Evolutionary conservation across 495 filamentous ascomycete genomes (phyloP).

Genomic region (Aspergillus homomorphus): DNA sequence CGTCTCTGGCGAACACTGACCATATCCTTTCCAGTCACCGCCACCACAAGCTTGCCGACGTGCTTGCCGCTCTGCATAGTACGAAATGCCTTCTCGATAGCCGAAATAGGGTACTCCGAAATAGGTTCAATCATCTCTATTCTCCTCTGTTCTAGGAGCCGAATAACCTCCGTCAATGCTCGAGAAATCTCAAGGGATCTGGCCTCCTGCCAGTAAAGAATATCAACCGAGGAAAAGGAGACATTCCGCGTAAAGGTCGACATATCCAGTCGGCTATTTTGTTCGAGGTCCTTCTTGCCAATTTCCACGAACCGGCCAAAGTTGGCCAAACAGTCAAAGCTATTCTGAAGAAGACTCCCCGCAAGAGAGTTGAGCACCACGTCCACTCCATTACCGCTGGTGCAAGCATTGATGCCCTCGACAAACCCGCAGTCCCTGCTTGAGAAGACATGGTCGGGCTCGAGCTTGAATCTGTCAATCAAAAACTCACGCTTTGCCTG

Average conservation of each 20-base stretch:
- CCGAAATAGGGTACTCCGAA: slow-evolving; percentile 34
- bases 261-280: slow-evolving; percentile 49
- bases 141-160: slow-evolving; percentile 1
- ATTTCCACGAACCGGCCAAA: no score
- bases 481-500: slow-evolving; percentile 52
- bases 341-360: slow-evolving; percentile 6
- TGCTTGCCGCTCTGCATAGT: slow-evolving; percentile 52
- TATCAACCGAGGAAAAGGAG: neutral
- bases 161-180: neutral
- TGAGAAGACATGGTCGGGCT: slow-evolving; percentile 54
- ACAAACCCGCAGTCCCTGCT: slow-evolving; percentile 43
- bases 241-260: slow-evolving; percentile 18
- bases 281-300: slow-evolving; percentile 19
- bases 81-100: slow-evolving; percentile 53
- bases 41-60: slow-evolving; percentile 15
- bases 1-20: neutral
- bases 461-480: slow-evolving; percentile 45
- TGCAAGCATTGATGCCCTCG: slow-evolving; percentile 33
- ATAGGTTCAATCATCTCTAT: slow-evolving; percentile 28
- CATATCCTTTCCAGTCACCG: neutral
- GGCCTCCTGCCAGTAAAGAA: neutral
- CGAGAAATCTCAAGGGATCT: slow-evolving; percentile 17
- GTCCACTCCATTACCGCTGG: slow-evolving; percentile 50
- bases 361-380: slow-evolving; percentile 51
- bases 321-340: no score